Evolutionary conservation across 78 protist species (phyloP).

Genomic region (slime mould (Dictyostelium discoideum)): dicty_2.7 NC_007088.5:8094501-8095000

Average conservation of each 20-base stretch:
- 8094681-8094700: not conserved
- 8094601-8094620: not conserved
- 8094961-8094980: too few relatives aligned
- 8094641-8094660: not conserved
- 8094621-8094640: not conserved
- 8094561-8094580: not conserved
- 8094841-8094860: too few relatives aligned
- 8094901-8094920: too few relatives aligned
- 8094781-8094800: too few relatives aligned
- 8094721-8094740: not conserved
- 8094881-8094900: too few relatives aligned
- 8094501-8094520: not conserved
- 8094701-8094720: not conserved
- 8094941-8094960: too few relatives aligned
- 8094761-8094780: too few relatives aligned
- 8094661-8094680: not conserved
- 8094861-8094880: too few relatives aligned
- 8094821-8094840: too few relatives aligned
- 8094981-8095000: too few relatives aligned
- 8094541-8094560: not conserved
- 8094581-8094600: not conserved
- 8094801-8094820: too few relatives aligned
- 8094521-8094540: not conserved
- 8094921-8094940: too few relatives aligned
- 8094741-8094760: not conserved